Conservation (phyloP, 768 basidiomycete species). For the Chiua virens region DNA sequence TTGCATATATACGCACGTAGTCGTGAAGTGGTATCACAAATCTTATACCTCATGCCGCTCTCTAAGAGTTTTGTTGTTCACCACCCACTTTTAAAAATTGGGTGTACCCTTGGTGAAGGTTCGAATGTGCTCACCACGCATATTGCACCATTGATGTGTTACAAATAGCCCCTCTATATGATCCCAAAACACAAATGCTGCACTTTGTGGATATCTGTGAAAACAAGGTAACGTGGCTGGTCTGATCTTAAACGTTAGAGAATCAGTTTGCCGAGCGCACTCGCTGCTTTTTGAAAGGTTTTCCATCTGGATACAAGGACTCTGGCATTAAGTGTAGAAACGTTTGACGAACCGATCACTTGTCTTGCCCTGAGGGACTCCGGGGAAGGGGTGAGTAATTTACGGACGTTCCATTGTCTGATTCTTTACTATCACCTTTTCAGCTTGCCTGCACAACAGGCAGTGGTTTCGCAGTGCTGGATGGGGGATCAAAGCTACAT, state of each 20-base stretch:
- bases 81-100: slow-evolving; percentile 49
- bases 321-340: slow-evolving; percentile 42
- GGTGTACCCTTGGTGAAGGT: slow-evolving; percentile 68
- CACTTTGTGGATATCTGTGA: slow-evolving; percentile 67
- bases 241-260: neutral
- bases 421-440: neutral
- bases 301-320: slow-evolving; percentile 41
- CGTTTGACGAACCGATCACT: slow-evolving; percentile 55
- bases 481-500: slow-evolving; percentile 36
- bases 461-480: slow-evolving; percentile 23
- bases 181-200: slow-evolving; percentile 48
- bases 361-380: slow-evolving; percentile 54
- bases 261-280: neutral
- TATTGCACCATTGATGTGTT: neutral
- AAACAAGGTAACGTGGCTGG: slow-evolving; percentile 12
- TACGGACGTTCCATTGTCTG: neutral
- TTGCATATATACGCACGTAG: slow-evolving; percentile 10
- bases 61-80: slow-evolving; percentile 21
- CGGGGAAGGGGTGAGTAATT: slow-evolving; percentile 23
- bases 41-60: slow-evolving; percentile 8
- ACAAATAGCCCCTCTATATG: slow-evolving; percentile 59
- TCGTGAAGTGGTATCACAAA: neutral
- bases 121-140: slow-evolving; percentile 1
- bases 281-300: slow-evolving; percentile 6
- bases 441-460: slow-evolving; percentile 21